These are phyloP conservation scores for Phytophthora sojae DNA, from an alignment of 352 stramenopile genomes.

Conservation along the genomic window DNA sequence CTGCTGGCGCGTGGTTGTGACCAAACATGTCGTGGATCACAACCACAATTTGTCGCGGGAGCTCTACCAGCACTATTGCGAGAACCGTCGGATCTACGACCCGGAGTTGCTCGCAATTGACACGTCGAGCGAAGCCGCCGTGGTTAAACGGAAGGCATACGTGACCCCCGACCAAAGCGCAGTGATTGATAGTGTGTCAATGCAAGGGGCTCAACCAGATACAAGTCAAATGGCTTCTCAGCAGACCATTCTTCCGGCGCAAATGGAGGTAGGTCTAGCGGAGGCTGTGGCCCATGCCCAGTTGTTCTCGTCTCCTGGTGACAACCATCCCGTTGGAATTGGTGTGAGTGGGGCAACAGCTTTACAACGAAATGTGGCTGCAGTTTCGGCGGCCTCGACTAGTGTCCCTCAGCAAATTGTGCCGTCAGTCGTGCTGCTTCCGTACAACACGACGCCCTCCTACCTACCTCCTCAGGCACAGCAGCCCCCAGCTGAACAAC, in stretches of 20 bases:
- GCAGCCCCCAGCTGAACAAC: slow-evolving; percentile 2
- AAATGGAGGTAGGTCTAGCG: slow-evolving; percentile 33
- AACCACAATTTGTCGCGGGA: slow-evolving; percentile 85
- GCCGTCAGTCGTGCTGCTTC: slow-evolving; percentile 44
- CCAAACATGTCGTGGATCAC: slow-evolving; percentile 78
- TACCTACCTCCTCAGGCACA: slow-evolving; percentile 26
- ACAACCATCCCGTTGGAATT: slow-evolving; percentile 9
- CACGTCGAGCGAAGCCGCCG: slow-evolving; percentile 36
- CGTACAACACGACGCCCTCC: slow-evolving; percentile 30
- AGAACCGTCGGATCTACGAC: slow-evolving; percentile 84
- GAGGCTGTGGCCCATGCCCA: slow-evolving; percentile 34
- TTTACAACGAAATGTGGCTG: slow-evolving; percentile 15
- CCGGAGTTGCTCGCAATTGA: slow-evolving; percentile 73
- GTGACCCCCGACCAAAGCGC: slow-evolving; percentile 3
- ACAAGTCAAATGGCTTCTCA: slow-evolving; percentile 16
- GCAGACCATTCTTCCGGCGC: slow-evolving; percentile 18
- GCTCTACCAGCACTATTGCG: slow-evolving; percentile 78
- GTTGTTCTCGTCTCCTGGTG: slow-evolving; percentile 15
- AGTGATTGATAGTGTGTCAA: not conserved
- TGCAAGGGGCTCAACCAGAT: slow-evolving; percentile 5
- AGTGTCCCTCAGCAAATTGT: slow-evolving; percentile 20
- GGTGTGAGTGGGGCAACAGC: slow-evolving; percentile 10
- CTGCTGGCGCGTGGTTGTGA: slow-evolving; percentile 77
- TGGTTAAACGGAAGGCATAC: slow-evolving; percentile 35
- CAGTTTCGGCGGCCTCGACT: slow-evolving; percentile 8